Conservation (phyloP, 768 basidiomycete genomes). For the Phaffia tasmanica region DNA sequence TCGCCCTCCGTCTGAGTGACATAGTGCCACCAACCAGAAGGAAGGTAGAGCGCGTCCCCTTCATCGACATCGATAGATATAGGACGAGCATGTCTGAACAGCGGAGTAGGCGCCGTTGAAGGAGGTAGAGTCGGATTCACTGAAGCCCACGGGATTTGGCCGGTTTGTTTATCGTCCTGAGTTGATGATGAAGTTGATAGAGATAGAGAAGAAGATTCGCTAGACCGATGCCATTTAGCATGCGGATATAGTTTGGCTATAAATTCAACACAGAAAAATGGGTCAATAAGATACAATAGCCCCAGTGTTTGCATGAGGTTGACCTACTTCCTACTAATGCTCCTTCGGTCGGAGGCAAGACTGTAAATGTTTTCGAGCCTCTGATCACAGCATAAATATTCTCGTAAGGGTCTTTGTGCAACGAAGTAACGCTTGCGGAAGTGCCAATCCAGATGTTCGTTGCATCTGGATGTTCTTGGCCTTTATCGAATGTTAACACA, state of each 20-base stretch:
- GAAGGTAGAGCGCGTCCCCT: conserved; percentile 77
- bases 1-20: conserved; percentile 50
- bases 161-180: conserved; percentile 24
- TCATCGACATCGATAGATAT: conserved; percentile 54
- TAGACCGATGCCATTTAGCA: conserved; percentile 50
- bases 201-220: conserved; percentile 22
- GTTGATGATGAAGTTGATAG: conserved; percentile 12
- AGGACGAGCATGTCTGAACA: conserved; percentile 46
- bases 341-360: conserved; percentile 81
- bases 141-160: conserved; percentile 69
- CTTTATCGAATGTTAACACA: conserved; percentile 35
- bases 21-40: conserved; percentile 90
- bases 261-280: conserved; percentile 13
- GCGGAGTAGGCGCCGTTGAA: conserved; percentile 38
- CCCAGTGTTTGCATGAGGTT: conserved; percentile 2
- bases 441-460: conserved; percentile 91
- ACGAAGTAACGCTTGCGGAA: conserved; percentile 57
- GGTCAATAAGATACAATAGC: conserved; percentile 1
- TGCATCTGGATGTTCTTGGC: conserved; percentile 57
- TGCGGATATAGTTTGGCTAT: conserved; percentile 55
- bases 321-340: conserved; percentile 63
- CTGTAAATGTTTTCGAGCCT: conserved; percentile 72
- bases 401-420: conserved; percentile 90
- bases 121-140: conserved; percentile 50
- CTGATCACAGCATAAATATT: conserved; percentile 82